phyloP scores from a whole-genome alignment of 768 basidiomycete species.

The Lactarius akahatsu region DNA sequence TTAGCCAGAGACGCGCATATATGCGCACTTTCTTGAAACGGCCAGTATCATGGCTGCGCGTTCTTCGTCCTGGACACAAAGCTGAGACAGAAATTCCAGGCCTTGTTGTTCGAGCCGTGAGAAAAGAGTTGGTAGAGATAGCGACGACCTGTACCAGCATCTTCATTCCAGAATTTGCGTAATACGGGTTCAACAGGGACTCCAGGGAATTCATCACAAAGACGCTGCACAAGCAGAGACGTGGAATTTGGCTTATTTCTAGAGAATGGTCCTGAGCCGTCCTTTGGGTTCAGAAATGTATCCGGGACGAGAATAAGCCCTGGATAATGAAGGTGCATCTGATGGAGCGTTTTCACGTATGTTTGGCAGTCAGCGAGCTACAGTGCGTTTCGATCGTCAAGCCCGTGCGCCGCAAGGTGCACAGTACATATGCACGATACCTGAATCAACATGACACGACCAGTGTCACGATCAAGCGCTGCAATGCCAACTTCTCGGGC shows the following conservation, averaged over 20 bases:
- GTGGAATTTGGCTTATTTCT: constrained; percentile 47
- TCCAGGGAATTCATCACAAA: constrained; percentile 71
- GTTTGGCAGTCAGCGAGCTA: constrained; percentile 86
- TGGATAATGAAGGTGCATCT: constrained; percentile 77
- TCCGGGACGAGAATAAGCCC: constrained; percentile 76
- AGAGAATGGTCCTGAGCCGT: constrained; percentile 45
- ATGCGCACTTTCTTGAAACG: constrained; percentile 72
- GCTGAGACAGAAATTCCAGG: constrained; percentile 72
- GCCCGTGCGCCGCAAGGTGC: constrained; percentile 5
- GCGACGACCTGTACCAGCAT: constrained; percentile 50
- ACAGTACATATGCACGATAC: constrained; percentile 38
- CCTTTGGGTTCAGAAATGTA: constrained; percentile 66
- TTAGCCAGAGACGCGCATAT: constrained; percentile 30
- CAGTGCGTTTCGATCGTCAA: constrained; percentile 5
- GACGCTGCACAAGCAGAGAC: constrained; percentile 67
- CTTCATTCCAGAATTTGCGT: constrained; percentile 85
- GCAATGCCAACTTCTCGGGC: constrained; percentile 87
- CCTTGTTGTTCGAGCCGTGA: constrained; percentile 43
- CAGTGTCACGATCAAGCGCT: constrained; percentile 78
- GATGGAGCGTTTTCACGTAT: constrained; percentile 85
- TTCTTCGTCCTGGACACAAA: constrained; percentile 80
- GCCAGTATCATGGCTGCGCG: constrained; percentile 77
- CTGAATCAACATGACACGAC: constrained; percentile 74
- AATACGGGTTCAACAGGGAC: constrained; percentile 67
- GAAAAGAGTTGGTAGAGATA: constrained; percentile 7